These are phyloP conservation scores for Sporopachydermia lactativora DNA, from an alignment of 805 yeast species.

Conservation along the genomic window DNA sequence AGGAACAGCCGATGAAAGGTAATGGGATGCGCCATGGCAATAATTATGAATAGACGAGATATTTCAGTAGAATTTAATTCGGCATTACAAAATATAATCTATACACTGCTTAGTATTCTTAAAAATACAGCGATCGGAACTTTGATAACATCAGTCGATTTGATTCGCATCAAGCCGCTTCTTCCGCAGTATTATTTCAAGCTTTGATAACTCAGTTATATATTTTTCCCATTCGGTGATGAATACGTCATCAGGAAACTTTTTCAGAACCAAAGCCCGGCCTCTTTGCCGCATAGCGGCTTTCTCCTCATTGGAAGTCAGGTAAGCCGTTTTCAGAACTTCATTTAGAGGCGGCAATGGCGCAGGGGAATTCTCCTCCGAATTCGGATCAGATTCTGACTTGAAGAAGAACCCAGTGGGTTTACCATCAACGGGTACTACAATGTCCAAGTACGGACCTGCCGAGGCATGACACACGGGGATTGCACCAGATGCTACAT, in stretches of 20 bases:
- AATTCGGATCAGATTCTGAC: slow-evolving; percentile 62
- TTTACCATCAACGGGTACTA: slow-evolving; percentile 37
- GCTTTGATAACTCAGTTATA: slow-evolving; percentile 7
- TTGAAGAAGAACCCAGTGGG: slow-evolving; percentile 74
- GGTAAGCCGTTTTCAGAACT: slow-evolving; percentile 30
- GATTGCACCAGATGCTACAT: slow-evolving; percentile 69
- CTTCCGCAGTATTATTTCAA: slow-evolving; percentile 1
- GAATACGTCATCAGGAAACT: slow-evolving; percentile 52
- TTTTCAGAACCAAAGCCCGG: slow-evolving; percentile 26
- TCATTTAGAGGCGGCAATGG: slow-evolving; percentile 29
- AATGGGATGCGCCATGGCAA: too few relatives aligned
- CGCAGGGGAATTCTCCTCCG: slow-evolving; percentile 6
- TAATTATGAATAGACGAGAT: too few relatives aligned
- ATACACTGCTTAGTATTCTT: too few relatives aligned
- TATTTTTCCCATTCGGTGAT: slow-evolving; percentile 35
- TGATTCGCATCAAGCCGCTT: neutral
- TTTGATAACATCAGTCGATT: too few relatives aligned
- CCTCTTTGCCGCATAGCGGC: slow-evolving; percentile 32
- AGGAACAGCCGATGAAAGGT: too few relatives aligned
- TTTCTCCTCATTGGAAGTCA: slow-evolving; percentile 24
- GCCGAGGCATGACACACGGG: slow-evolving; percentile 93
- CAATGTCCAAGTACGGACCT: slow-evolving; percentile 86
- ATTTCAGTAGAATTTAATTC: too few relatives aligned
- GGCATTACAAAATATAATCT: too few relatives aligned
- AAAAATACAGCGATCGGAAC: too few relatives aligned